phyloP scores from a whole-genome alignment of 1,284 basidiomycete species.

The Ustilago curta region DNA sequence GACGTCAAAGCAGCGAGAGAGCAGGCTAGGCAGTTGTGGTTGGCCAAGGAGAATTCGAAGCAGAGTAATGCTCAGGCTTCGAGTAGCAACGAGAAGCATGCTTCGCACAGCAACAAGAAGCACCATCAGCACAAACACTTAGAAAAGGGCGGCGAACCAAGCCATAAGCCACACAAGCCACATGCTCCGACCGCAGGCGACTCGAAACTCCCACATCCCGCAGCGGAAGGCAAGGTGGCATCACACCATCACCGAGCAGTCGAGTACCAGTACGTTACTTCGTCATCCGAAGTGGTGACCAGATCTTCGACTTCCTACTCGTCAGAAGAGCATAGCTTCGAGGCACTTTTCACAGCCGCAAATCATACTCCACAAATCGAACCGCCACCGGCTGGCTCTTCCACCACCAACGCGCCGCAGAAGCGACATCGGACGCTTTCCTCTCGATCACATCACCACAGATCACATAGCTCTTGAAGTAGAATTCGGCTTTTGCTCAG shows the following conservation, averaged over 20 bases:
- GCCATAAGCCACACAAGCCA: neutral
- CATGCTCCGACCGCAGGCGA: neutral
- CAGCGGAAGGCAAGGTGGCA: neutral
- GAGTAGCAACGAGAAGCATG: slow-evolving; percentile 2
- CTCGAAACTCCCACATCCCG: neutral
- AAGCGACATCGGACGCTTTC: slow-evolving; percentile 34
- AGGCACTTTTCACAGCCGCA: slow-evolving; percentile 3
- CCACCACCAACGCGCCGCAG: slow-evolving; percentile 6
- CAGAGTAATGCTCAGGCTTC: neutral
- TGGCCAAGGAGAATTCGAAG: slow-evolving; percentile 5
- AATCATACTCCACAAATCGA: slow-evolving; percentile 18
- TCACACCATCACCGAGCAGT: neutral
- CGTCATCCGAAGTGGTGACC: neutral
- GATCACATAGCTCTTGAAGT: slow-evolving; percentile 28
- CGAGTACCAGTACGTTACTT: neutral
- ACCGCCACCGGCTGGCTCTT: slow-evolving; percentile 14
- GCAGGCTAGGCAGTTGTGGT: slow-evolving; percentile 31
- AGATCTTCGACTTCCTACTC: slow-evolving; percentile 9
- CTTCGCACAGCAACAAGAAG: neutral
- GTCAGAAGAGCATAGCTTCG: slow-evolving; percentile 9
- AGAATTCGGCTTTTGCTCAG: neutral
- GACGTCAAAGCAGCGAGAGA: slow-evolving; percentile 32
- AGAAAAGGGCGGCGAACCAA: neutral
- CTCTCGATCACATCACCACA: slow-evolving; percentile 37
- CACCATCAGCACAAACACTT: slow-evolving; percentile 6